These are phyloP conservation scores for Tolypocladium endophyticum DNA, from an alignment of 2,329 filamentous ascomycete genomes.

Conservation along the genomic window DNA sequence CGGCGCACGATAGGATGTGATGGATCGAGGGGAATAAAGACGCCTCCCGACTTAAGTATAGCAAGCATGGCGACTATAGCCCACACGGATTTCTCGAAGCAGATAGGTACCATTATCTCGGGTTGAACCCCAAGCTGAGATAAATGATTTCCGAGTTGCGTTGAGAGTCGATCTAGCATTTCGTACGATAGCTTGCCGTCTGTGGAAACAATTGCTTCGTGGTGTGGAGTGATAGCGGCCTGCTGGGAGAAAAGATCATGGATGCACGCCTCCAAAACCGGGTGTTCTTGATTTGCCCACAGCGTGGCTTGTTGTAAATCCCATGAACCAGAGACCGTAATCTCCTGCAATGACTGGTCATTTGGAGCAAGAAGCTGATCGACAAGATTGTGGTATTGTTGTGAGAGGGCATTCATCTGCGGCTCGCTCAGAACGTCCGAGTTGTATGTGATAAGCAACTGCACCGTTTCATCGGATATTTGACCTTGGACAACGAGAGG, in stretches of 20 bases:
- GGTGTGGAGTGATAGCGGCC: not conserved
- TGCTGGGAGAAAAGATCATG: constrained; percentile 4
- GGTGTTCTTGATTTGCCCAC: not conserved
- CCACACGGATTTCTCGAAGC: constrained; percentile 9
- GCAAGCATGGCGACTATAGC: constrained; percentile 11
- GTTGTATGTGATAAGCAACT: too few species aligned
- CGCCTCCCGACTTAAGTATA: constrained; percentile 14
- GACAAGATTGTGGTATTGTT: constrained; percentile 1
- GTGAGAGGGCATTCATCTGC: not conserved
- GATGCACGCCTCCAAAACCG: constrained; percentile 13
- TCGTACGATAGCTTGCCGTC: constrained; percentile 2
- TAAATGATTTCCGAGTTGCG: not conserved
- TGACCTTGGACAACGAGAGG: constrained; percentile 1
- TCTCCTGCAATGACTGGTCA: not conserved
- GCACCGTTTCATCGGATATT: not conserved
- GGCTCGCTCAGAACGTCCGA: not conserved
- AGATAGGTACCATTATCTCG: not conserved
- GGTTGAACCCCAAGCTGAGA: not conserved
- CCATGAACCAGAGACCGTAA: not conserved
- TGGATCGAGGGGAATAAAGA: not conserved
- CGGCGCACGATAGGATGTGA: not conserved
- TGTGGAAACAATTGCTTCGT: constrained; percentile 2
- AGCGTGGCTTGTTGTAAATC: not conserved
- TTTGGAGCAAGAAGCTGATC: not conserved
- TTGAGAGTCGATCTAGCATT: constrained; percentile 1